Conservation (phyloP, 2,329 filamentous ascomycete species). For the Fusarium irregulare region DNA sequence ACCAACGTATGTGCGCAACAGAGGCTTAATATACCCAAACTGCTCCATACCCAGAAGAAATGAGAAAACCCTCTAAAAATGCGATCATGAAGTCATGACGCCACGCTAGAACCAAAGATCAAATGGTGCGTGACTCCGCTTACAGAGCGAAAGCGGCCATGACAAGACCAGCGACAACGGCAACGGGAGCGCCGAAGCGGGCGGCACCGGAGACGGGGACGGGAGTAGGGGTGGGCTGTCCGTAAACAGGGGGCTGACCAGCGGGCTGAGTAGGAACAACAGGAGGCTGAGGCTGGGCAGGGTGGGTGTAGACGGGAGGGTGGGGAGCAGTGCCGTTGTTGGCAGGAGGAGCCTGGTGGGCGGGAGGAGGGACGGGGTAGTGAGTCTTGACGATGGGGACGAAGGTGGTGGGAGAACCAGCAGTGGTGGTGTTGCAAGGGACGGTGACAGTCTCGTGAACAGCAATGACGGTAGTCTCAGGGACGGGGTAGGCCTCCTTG, state of each 20-base stretch:
- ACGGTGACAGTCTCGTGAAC: conserved; percentile 36
- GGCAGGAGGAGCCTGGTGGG: conserved; percentile 30
- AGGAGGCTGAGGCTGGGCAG: conserved; percentile 28
- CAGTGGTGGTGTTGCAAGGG: conserved; percentile 42
- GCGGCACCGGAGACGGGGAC: conserved; percentile 46
- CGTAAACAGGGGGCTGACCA: conserved; percentile 40
- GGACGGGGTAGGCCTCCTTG: conserved; percentile 21
- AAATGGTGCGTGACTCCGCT: conserved; percentile 40
- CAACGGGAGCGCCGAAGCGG: conserved; percentile 53
- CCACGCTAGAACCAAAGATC: conserved; percentile 42
- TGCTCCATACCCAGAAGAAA: conserved; percentile 43
- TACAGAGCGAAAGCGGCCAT: conserved; percentile 59
- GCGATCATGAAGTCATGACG: conserved; percentile 48
- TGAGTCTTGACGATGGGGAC: conserved; percentile 42
- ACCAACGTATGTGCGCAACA: conserved; percentile 49
- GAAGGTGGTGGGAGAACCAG: conserved; percentile 36
- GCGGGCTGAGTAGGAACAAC: conserved; percentile 42
- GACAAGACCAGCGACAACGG: conserved; percentile 55
- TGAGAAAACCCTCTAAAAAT: conserved; percentile 47
- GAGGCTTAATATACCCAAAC: conserved; percentile 41
- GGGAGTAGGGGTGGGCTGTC: conserved; percentile 32
- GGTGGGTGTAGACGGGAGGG: conserved; percentile 36
- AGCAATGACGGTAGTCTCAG: conserved; percentile 43
- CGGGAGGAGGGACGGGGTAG: conserved; percentile 21
- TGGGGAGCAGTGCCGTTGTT: conserved; percentile 24